Base-by-base conservation (phyloP, 768 basidiomycete genomes). In the Lactarius vividus region DNA sequence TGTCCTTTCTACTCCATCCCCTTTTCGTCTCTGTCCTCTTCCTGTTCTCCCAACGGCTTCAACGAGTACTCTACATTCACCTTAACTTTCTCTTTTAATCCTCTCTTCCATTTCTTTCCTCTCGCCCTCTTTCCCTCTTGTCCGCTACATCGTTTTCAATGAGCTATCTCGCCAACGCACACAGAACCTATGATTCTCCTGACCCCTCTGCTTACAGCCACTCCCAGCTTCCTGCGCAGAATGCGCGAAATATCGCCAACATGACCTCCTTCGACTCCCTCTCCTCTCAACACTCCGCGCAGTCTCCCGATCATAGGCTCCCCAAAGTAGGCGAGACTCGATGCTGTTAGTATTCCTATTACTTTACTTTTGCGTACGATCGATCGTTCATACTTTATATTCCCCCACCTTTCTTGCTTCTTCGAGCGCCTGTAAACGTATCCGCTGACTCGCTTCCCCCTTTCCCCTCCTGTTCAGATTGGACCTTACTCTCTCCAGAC, bases 401-500 rank as follows among this genome's bases (percentile, higher is more conserved):
- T 74, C 73, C 65, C 69, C 69, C 62, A 74, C 77, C 80, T 71
- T 70, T 70, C n/a, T 65, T 68, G 71, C 63, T 71, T 66, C 66
- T 68, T 70, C 72, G 70, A 71, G 67, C 74, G 71, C 66, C 40
- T 61, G 49, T 62, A 63, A 70, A 67, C 64, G 29, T 58, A 66
- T 71, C 65, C 62, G 60, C 64, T 66, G 70, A 69, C 62, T 53
- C 67, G 68, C 42, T 71, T 40, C 60, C 69, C 60, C 53, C 69
- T 71, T 73, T 68, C 59, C 72, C 71, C 59, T 71, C 13, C 39
- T 26, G 52, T 60, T 29, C 75, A 92, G 91, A 93, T 79, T 94
- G 92, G 92, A 79, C 90, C 31, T 79, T 94, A 68, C 82, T 94
- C 71, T 86, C 87, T n/a, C 75, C 88, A 56, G 84, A 88, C 74